These are phyloP conservation scores for Phytopythium montanum DNA, from an alignment of 352 stramenopile genomes.

Conservation along the genomic window DNA sequence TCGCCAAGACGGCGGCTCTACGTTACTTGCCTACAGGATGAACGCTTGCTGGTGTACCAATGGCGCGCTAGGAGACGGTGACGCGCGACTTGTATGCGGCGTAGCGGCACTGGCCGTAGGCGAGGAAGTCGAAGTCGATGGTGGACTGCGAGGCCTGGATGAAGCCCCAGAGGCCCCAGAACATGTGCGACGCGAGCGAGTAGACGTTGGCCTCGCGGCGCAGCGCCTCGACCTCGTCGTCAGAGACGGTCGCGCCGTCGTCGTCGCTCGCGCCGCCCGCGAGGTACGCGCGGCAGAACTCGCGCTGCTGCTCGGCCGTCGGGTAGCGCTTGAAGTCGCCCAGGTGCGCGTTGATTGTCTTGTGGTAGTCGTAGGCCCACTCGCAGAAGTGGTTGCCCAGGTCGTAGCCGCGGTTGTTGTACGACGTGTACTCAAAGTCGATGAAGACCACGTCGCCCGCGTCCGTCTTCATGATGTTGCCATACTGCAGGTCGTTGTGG, in stretches of 20 bases:
- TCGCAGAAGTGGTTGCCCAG: constrained; percentile 93
- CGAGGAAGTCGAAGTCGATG: constrained; percentile 93
- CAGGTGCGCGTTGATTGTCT: constrained; percentile 74
- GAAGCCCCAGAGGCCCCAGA: constrained; percentile 90
- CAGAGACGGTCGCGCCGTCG: constrained; percentile 31
- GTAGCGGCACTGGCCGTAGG: constrained; percentile 76
- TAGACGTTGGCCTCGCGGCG: constrained; percentile 78
- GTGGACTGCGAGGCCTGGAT: constrained; percentile 87
- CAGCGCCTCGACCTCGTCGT: constrained; percentile 59
- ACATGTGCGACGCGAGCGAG: constrained; percentile 84
- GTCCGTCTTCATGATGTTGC: constrained; percentile 88
- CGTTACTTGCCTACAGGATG: background rate
- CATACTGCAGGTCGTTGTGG: constrained; percentile 93
- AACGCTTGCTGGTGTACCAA: background rate
- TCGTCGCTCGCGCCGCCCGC: constrained; percentile 20
- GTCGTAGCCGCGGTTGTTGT: constrained; percentile 90
- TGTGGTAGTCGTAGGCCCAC: constrained; percentile 83
- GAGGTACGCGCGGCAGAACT: constrained; percentile 71
- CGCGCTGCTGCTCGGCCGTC: constrained; percentile 53
- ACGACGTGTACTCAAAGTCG: constrained; percentile 94
- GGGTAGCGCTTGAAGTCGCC: constrained; percentile 77
- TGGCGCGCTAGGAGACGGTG: constrained; percentile 38
- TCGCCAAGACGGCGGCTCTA: background rate
- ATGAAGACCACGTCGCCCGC: constrained; percentile 76
- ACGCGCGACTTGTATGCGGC: constrained; percentile 61